phyloP scores from a whole-genome alignment of 1,284 basidiomycete genomes.

The Cryptococcus sp. region DNA sequence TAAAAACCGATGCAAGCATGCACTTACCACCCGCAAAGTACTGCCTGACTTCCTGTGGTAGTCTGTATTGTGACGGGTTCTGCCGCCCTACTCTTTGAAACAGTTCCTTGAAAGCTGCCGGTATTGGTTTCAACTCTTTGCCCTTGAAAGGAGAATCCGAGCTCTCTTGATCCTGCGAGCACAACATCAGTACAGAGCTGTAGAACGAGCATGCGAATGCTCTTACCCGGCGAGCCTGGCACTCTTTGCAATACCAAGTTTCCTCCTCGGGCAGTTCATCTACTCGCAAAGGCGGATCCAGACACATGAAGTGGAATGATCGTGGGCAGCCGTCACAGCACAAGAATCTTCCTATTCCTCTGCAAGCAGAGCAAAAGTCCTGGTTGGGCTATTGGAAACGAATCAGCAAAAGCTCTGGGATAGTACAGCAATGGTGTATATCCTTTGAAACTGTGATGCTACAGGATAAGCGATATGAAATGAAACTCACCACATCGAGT shows the following conservation, averaged over 20 bases:
- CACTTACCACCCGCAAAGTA: slow-evolving; percentile 69
- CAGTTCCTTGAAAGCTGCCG: slow-evolving; percentile 38
- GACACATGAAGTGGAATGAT: slow-evolving; percentile 93
- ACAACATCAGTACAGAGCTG: neutral
- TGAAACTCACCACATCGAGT: slow-evolving; percentile 27
- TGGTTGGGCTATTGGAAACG: slow-evolving; percentile 68
- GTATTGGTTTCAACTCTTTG: slow-evolving; percentile 32
- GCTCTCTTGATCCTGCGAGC: slow-evolving; percentile 3
- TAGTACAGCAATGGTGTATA: neutral
- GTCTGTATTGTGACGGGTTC: slow-evolving; percentile 69
- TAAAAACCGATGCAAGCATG: neutral
- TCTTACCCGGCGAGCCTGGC: slow-evolving; percentile 43
- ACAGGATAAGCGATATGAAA: neutral
- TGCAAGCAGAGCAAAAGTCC: slow-evolving; percentile 91
- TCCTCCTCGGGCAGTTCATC: slow-evolving; percentile 82
- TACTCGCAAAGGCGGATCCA: slow-evolving; percentile 89
- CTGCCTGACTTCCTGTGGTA: slow-evolving; percentile 79
- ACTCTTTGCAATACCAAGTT: slow-evolving; percentile 79
- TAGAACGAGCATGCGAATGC: neutral
- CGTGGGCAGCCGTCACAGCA: slow-evolving; percentile 97
- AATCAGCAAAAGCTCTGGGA: neutral
- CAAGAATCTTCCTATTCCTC: slow-evolving; percentile 69
- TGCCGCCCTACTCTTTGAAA: slow-evolving; percentile 41
- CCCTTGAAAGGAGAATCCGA: slow-evolving; percentile 22
- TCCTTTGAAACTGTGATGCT: neutral